A percentile compares a stretch with the other conserved stretches of the same genome.
Evolutionary conservation across 768 basidiomycete genomes (phyloP).

Genomic region (Cyclocybe aegerita): DNA sequence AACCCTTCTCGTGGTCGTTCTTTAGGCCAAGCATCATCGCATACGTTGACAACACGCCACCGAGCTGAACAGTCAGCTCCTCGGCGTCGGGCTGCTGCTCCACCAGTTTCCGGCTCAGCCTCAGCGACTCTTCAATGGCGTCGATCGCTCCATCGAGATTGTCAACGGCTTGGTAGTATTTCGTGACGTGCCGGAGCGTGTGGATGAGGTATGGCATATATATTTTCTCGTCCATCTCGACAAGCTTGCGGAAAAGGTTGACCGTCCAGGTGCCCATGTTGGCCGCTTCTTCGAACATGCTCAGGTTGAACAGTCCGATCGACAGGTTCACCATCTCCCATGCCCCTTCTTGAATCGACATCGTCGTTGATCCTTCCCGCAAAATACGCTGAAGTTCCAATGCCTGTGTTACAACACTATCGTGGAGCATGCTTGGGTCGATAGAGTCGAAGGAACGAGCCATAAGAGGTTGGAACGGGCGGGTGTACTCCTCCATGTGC

Average conservation of each 20-base stretch:
- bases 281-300: conserved; percentile 13
- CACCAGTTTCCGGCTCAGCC: conserved; percentile 5
- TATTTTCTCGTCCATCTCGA: conserved; percentile 2
- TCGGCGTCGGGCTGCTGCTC: neutral
- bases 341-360: conserved; percentile 14
- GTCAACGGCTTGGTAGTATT: conserved; percentile 4
- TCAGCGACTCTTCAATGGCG: conserved; percentile 5
- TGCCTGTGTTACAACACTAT: conserved; percentile 7
- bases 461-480: conserved; percentile 6
- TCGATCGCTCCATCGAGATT: conserved; percentile 4
- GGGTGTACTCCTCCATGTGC: conserved; percentile 9
- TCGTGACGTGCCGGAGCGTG: conserved; percentile 4
- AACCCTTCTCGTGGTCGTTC: neutral
- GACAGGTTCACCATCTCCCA: conserved; percentile 17
- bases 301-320: conserved; percentile 8
- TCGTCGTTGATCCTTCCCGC: conserved; percentile 3
- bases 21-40: conserved; percentile 3
- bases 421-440: conserved; percentile 2
- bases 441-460: neutral
- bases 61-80: conserved; percentile 4
- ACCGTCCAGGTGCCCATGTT: conserved; percentile 14
- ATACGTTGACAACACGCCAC: conserved; percentile 5
- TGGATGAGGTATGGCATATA: conserved; percentile 11
- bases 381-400: conserved; percentile 10
- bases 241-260: conserved; percentile 11